These are phyloP conservation scores for Citrus hindsii DNA, from an alignment of 345 rosid genomes.

Conservation along the genomic window DNA sequence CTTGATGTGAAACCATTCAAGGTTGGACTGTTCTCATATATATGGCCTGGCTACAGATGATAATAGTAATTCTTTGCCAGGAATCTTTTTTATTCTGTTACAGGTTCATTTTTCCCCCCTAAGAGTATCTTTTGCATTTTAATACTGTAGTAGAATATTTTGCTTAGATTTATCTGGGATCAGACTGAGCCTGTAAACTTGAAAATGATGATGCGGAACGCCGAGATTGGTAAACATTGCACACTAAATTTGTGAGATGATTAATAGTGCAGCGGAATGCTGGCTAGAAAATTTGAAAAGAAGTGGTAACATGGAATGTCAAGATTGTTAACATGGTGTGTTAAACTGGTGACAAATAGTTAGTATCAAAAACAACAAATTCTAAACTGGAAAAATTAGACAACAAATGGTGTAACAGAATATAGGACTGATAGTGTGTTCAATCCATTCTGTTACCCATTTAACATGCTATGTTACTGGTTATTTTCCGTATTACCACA, in stretches of 20 bases:
- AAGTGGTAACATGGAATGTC: background rate
- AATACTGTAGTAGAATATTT: background rate
- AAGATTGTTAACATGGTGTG: background rate
- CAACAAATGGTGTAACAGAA: background rate
- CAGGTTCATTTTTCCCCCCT: background rate
- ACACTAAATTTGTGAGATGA: background rate
- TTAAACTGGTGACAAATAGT: background rate
- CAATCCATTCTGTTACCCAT: background rate
- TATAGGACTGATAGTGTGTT: background rate
- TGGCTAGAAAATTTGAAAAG: background rate
- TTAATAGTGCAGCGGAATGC: background rate
- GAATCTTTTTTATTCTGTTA: background rate
- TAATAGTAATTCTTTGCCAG: background rate
- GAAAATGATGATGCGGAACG: background rate
- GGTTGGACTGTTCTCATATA: slow-evolving; percentile 37
- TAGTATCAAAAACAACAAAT: background rate
- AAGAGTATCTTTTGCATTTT: background rate
- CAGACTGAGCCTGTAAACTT: background rate
- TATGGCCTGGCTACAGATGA: background rate
- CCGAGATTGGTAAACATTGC: background rate
- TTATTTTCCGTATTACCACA: background rate
- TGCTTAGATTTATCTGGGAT: background rate
- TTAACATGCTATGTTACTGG: background rate
- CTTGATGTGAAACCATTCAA: slow-evolving; percentile 44
- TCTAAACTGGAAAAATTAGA: background rate